Percentiles rank a stretch among this genome's conserved stretches.
Conservation (phyloP, 2,329 filamentous ascomycete genomes). For the Fusarium miscanthi region DNA sequence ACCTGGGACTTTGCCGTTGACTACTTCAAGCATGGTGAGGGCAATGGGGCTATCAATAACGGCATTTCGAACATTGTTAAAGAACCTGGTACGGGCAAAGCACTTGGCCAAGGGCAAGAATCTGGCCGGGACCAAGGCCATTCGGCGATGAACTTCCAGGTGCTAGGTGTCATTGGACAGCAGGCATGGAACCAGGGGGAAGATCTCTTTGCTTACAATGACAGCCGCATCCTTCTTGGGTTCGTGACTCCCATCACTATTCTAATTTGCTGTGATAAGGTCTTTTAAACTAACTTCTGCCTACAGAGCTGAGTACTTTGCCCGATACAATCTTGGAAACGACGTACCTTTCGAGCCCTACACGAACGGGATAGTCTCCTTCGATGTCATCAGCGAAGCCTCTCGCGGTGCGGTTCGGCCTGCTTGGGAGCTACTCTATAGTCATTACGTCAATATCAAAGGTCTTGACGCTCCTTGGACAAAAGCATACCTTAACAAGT, state of each 20-base stretch:
- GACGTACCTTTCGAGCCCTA: slow-evolving; percentile 34
- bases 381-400: slow-evolving; percentile 7
- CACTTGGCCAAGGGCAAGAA: slow-evolving; percentile 27
- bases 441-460: slow-evolving; percentile 29
- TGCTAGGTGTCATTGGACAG: slow-evolving; percentile 17
- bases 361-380: slow-evolving; percentile 22
- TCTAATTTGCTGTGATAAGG: fast-evolving
- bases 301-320: slow-evolving; percentile 27
- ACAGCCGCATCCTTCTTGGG: slow-evolving; percentile 35
- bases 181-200: slow-evolving; percentile 31
- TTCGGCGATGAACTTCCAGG: slow-evolving; percentile 8
- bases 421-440: slow-evolving; percentile 18
- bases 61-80: slow-evolving; percentile 10
- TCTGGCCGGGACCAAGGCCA: slow-evolving; percentile 32
- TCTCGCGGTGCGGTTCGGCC: slow-evolving; percentile 7
- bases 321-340: slow-evolving; percentile 25
- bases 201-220: slow-evolving; percentile 27
- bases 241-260: neutral
- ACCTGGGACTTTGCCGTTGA: slow-evolving; percentile 5
- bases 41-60: slow-evolving; percentile 16
- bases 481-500: slow-evolving; percentile 12
- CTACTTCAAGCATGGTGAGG: slow-evolving; percentile 27
- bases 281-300: neutral
- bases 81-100: slow-evolving; percentile 6
- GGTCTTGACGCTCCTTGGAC: slow-evolving; percentile 30